Evolutionary conservation across 2,329 filamentous ascomycete species (phyloP).

Genomic region (Penicillium digitatum): DNA sequence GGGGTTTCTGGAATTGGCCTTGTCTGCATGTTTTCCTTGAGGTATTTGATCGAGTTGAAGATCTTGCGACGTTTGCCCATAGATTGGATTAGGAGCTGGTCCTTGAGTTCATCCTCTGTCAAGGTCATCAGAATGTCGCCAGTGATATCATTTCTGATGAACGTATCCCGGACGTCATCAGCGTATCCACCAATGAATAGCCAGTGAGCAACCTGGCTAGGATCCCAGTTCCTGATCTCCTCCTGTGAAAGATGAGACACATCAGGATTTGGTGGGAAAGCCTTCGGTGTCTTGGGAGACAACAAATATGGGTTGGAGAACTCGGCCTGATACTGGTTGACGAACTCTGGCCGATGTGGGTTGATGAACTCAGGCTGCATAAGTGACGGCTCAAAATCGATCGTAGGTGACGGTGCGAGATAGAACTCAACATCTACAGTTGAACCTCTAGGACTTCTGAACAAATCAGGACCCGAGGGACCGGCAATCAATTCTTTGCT

Average conservation of each 20-base stretch:
- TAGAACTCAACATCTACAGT: constrained; percentile 20
- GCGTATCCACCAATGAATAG: constrained; percentile 5
- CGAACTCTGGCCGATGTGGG: background rate
- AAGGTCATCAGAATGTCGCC: constrained; percentile 81
- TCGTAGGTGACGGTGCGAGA: constrained; percentile 16
- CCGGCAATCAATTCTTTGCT: constrained; percentile 63
- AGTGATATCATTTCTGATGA: constrained; percentile 87
- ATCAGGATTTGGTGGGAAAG: constrained; percentile 48
- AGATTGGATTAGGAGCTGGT: constrained; percentile 56
- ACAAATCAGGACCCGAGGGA: constrained; percentile 84
- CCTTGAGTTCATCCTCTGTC: constrained; percentile 67
- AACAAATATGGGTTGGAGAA: background rate
- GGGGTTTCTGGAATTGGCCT: background rate
- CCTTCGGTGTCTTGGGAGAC: constrained; percentile 44
- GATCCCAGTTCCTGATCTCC: constrained; percentile 14
- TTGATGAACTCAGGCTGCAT: background rate
- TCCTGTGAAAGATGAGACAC: constrained; percentile 26
- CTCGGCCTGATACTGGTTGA: background rate
- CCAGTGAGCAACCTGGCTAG: constrained; percentile 14
- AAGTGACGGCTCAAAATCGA: background rate
- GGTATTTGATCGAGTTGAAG: constrained; percentile 56
- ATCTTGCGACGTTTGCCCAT: constrained; percentile 61
- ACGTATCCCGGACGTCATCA: constrained; percentile 66
- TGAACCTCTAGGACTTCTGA: constrained; percentile 55
- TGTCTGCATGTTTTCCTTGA: constrained; percentile 38